Base-by-base conservation (phyloP, 257 asterid species). In the Coffea eugenioides region DNA sequence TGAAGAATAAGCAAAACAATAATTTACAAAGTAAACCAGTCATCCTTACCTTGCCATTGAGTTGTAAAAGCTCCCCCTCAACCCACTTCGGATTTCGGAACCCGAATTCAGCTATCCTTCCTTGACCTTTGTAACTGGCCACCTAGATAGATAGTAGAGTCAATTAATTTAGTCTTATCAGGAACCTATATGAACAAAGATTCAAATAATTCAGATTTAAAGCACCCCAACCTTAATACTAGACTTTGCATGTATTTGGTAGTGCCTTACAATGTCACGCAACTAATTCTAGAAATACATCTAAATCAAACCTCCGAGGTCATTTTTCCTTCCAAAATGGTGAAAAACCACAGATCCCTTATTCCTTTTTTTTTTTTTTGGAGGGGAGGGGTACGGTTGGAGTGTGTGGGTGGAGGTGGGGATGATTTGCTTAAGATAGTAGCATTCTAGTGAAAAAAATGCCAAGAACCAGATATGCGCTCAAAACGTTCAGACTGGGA, bases 21-120 rank as follows among this genome's bases (percentile, higher is more conserved):
- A 67, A 8, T 18, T 27, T 0, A 27, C 51, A 71, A 79, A 23
- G 15, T 52, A 25, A 11, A 46, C 11, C 49, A 23, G 3, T 41
- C 25, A 18, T n/a, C 46, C 67, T 73, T 87, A 95, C 99, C 99
- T 87, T 95, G 84, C 99, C 97, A 20, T 91, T 92, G 56, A 95
- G 92, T 84, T 93, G 97, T 74, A 95, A 88, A 82, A 95, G 97
- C 85, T 95, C 98, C 2, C 99, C 99, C 80, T 93, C 97, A 13
- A 95, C 97, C 99, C 99, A 95, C 84, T 87, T 90, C 31, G 97
- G 94, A 70, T 93, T 93, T 83, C 80, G 78, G 90, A 91, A 95
- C 77, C 99, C 98, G 21, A 87, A 89, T 79, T 95, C 97, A 43
- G 98, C 98, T 20, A 93, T 90, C 81, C 97, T 89, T 80, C 99